Evolutionary conservation across 1,284 basidiomycete genomes (phyloP).

Genomic region (Ceratobasidium papillatum): DNA sequence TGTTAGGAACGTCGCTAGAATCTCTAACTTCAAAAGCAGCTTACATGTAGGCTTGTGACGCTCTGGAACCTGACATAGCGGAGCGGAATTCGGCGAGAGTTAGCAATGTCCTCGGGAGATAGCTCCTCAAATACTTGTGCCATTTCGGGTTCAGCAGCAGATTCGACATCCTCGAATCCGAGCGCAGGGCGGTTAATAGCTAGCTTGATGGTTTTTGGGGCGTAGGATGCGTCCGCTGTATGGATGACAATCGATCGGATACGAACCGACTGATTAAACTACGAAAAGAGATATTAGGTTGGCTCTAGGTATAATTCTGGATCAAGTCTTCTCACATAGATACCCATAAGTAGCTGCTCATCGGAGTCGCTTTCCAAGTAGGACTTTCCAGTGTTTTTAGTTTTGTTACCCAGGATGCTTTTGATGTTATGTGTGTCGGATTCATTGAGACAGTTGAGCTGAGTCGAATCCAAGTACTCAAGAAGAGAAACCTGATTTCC

Average conservation of each 20-base stretch:
- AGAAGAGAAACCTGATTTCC: conserved; percentile 61
- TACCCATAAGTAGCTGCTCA: conserved; percentile 76
- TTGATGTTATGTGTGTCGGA: conserved; percentile 66
- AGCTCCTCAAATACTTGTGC: conserved; percentile 62
- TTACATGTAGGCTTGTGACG: conserved; percentile 75
- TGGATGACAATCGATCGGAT: conserved; percentile 75
- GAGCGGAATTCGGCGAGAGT: conserved; percentile 53
- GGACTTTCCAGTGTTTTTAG: conserved; percentile 57
- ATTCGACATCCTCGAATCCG: conserved; percentile 73
- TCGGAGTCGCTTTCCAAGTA: conserved; percentile 83
- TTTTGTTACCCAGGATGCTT: conserved; percentile 63
- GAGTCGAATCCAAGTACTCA: conserved; percentile 65
- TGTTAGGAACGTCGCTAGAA: not conserved
- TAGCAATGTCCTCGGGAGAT: conserved; percentile 58
- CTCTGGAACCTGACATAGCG: conserved; percentile 82
- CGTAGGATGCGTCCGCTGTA: conserved; percentile 60
- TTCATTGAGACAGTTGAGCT: conserved; percentile 83
- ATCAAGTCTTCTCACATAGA: conserved; percentile 60
- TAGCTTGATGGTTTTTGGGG: conserved; percentile 72
- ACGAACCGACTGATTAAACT: conserved; percentile 85
- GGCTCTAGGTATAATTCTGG: not conserved
- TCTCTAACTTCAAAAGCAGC: conserved; percentile 48
- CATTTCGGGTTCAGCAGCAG: conserved; percentile 59
- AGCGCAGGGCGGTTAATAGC: conserved; percentile 71
- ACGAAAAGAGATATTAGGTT: conserved; percentile 20